Base-by-base conservation (phyloP, 192 early-diverging fungal species). In the Coemansia nantahalensis region DNA sequence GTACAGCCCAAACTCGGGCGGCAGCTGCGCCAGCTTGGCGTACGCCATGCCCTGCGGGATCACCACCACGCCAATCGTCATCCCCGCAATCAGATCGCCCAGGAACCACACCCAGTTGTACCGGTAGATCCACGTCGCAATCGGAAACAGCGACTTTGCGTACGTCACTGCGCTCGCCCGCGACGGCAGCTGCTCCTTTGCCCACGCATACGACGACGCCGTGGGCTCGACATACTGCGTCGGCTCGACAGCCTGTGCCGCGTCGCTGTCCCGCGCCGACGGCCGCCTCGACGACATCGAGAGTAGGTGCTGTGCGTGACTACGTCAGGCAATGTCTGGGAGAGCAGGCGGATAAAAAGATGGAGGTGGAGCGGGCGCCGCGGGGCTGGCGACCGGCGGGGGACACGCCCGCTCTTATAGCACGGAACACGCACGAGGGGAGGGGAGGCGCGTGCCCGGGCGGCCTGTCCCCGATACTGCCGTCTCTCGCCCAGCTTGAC, bases 1-100 rank as follows among this genome's bases (percentile, higher is more conserved):
- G 68, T 90, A 92, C 14, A 92, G 70, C 0, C 90, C 90, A 52
- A 82, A 87, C 53, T 88, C 58, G 33, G 83, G 77, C 26, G 88
- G 86, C 33, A 92, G 60, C 35, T 64, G 65, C 5, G 90, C 88
- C 1, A 92, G 71, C 67, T 86, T 89, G 8, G 90, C 80, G 51
- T 90, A 85, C 28, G 88, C 83, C 77, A 85, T 78, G 38, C 74
- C 76, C 54, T 91, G 87, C 14, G 88, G 90, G 38, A 92, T 76
- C 23, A 88, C 82, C 23, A 92, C 75, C 0, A 86, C 65, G 9
- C 84, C 86, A 32, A 89, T 82, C 0, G 90, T 90, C n/a, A 86
- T 31, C 9, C 84, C 90, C 17, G 86, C 87, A 31, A 88, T 64
- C 11, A 86, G 37, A 54, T 91, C 87, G 21, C 83, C 82, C 17